Conservation (phyloP, 306 rosid genomes). For the Acacia confusa region DNA sequence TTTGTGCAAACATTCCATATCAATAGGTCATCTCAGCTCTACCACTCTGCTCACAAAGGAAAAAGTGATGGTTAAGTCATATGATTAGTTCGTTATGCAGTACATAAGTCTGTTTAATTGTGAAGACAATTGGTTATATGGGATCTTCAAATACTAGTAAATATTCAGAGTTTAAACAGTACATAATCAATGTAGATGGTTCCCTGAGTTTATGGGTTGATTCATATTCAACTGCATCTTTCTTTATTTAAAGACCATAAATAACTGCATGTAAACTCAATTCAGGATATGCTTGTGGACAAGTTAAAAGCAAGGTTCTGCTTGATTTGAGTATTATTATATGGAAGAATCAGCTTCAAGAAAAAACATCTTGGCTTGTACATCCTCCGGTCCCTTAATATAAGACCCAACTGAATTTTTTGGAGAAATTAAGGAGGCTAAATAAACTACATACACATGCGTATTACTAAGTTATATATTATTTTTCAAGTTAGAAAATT, state of each 20-base stretch:
- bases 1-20: not conserved
- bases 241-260: too few species aligned
- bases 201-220: not conserved
- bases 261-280: not conserved
- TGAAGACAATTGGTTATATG: not conserved
- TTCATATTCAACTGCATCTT: too few species aligned
- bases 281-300: not conserved
- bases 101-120: not conserved
- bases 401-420: too few species aligned
- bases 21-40: too few species aligned
- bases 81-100: not conserved
- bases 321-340: not conserved
- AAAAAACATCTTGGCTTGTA: not conserved
- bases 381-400: too few species aligned
- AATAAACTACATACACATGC: too few species aligned
- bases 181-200: not conserved
- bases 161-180: too few species aligned
- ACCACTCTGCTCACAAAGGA: not conserved
- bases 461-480: too few species aligned
- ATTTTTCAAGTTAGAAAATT: too few species aligned
- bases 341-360: not conserved
- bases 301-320: not conserved
- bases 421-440: too few species aligned
- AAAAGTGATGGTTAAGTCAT: not conserved
- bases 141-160: not conserved